Conservation (phyloP, 192 early-diverging fungal genomes). For the Tieghemiomyces parasiticus region DNA sequence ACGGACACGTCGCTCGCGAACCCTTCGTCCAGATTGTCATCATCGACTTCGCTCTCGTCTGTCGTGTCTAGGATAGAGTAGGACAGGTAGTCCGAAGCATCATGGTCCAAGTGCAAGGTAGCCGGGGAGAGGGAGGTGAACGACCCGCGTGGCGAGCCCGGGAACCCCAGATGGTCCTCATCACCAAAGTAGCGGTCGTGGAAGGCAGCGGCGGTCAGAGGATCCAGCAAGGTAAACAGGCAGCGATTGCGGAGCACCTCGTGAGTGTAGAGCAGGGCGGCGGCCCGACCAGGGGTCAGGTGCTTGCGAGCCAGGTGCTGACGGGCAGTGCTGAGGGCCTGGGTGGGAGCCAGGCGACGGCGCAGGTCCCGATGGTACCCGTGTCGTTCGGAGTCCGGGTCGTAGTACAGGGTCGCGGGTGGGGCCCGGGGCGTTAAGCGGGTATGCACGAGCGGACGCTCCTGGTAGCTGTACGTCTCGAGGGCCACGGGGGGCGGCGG, state of each 20-base stretch:
- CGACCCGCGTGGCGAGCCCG: neutral
- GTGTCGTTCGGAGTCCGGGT: neutral
- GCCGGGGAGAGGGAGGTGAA: neutral
- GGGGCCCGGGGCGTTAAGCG: neutral
- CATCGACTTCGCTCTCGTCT: too few species aligned
- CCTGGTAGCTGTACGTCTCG: conserved; percentile 7
- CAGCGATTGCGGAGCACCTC: conserved; percentile 6
- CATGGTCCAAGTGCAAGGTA: neutral
- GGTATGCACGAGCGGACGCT: neutral
- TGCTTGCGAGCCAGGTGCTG: neutral
- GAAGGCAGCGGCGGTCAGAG: neutral
- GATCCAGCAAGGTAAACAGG: conserved; percentile 8
- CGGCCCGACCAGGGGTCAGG: neutral
- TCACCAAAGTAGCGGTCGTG: conserved; percentile 6
- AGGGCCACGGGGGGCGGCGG: neutral
- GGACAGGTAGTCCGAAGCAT: neutral
- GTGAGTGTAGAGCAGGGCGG: conserved; percentile 1
- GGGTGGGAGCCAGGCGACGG: neutral
- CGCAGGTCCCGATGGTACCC: neutral
- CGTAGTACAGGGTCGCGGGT: neutral
- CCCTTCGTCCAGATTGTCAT: too few species aligned
- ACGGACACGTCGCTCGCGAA: neutral
- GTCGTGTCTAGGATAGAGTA: neutral
- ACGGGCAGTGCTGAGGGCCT: conserved; percentile 1
- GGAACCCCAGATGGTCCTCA: neutral